Base-by-base conservation (phyloP, 345 rosid species). In the Punica granatum region DNA sequence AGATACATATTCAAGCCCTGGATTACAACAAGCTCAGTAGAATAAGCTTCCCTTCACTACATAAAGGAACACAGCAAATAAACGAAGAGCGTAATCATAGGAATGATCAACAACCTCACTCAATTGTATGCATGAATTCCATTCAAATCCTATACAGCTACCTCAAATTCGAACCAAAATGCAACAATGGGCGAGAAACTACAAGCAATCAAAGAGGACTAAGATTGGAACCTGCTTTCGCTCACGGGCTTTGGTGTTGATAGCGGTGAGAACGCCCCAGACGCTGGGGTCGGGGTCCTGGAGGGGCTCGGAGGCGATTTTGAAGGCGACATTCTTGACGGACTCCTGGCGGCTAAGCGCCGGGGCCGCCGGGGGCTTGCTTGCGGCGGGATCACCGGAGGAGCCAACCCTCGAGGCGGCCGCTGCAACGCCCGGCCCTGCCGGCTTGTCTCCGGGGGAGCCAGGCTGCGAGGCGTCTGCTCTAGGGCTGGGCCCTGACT, bases 181-280 rank as follows among this genome's bases (percentile, higher is more conserved):
- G 28, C 8, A 21, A 34, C 65, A 34, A 56, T 26, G 31, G 12
- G 56, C 14, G 28, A 10, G 18, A 12, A 60, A 14, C 37, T 28
- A 60, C 34, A 60, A 30, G 37, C 14, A 32, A 61, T 8, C 3
- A 14, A 18, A 61, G 21, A 61, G 25, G 41, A 34, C 64, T 14
- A 32, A 30, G 21, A 23, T 18, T 1, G 28, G 21, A 56, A 86
- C 99, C 88, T 94, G 95, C 37, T 62, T 81, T 65, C 97, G 90
- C 68, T 82, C 85, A 63, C 99, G 92, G 37, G 99, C 92, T 63
- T 74, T 82, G 78, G 63, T 74, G 62, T 96, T 86, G 70, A 91
- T 85, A 15, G 96, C 97, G 66, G 96, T 91, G 73, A 94, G 97
- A 66, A 94, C 93, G 4, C 88, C 97, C 97, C 96, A 94, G 35